phyloP scores from a whole-genome alignment of 73 alveolate genomes.

The Paramecium sexaurelia region DNA sequence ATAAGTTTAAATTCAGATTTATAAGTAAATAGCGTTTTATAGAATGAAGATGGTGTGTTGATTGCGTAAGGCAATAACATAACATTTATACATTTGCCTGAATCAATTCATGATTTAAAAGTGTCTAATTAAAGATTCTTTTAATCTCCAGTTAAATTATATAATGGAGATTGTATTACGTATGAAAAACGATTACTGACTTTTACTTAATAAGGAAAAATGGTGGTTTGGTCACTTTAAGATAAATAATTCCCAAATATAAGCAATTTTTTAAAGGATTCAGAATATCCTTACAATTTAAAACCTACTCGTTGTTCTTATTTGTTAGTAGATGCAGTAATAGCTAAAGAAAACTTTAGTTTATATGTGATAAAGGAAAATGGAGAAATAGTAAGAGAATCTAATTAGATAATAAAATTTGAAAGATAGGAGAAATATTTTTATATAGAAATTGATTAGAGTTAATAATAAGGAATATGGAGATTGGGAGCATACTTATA shows the following conservation, averaged over 20 bases:
- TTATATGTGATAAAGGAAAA: neutral
- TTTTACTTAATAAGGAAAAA: neutral
- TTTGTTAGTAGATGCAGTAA: neutral
- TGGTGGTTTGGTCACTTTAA: conserved; percentile 2
- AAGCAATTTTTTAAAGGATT: neutral
- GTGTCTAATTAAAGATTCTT: neutral
- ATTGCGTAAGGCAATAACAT: neutral
- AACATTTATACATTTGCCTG: neutral
- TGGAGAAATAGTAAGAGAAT: neutral
- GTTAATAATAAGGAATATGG: conserved; percentile 19
- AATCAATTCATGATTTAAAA: neutral
- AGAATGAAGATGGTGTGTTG: neutral
- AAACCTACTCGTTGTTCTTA: neutral
- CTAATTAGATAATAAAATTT: neutral
- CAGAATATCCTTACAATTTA: neutral
- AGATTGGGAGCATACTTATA: conserved; percentile 34
- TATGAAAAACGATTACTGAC: conserved; percentile 15
- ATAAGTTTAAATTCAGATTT: neutral
- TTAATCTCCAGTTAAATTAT: neutral
- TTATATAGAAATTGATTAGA: neutral
- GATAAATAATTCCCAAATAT: neutral
- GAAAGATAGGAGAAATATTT: neutral
- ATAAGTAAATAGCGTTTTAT: neutral
- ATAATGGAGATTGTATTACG: neutral
- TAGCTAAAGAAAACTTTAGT: neutral